A percentile compares a stretch with the other conserved stretches of the same genome.
These are phyloP conservation scores for Tuber melanosporum DNA, from an alignment of 495 filamentous ascomycete species.

Conservation along the genomic window DNA sequence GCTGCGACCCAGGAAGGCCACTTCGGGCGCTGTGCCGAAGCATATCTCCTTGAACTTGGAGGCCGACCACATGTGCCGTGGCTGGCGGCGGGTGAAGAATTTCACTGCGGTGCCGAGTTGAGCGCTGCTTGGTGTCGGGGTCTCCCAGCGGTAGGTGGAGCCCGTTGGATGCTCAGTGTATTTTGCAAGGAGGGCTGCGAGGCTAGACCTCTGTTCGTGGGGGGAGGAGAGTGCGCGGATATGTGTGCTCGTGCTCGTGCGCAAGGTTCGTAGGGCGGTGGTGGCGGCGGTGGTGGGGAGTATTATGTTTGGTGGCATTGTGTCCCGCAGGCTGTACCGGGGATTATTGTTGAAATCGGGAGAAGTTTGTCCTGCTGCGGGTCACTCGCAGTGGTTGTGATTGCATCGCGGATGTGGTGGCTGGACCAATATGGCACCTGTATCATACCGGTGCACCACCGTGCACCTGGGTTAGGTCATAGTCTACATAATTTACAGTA, in stretches of 20 bases:
- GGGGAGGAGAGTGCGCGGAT: neutral
- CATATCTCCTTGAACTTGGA: slow-evolving; percentile 63
- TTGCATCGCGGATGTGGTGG: neutral
- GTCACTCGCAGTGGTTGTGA: neutral
- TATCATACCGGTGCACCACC: too few species aligned
- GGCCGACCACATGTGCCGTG: slow-evolving; percentile 64
- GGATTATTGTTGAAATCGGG: neutral
- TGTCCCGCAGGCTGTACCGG: neutral
- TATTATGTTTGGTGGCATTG: neutral
- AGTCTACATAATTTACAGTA: neutral
- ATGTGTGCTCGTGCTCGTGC: neutral
- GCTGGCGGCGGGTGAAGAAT: slow-evolving; percentile 59
- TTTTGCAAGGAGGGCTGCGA: slow-evolving; percentile 1
- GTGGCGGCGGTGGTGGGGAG: neutral
- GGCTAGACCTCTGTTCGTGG: neutral
- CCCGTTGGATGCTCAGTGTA: slow-evolving; percentile 10
- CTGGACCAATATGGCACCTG: neutral
- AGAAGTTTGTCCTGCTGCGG: neutral
- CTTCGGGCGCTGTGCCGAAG: slow-evolving; percentile 54
- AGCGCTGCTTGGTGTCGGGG: slow-evolving; percentile 45
- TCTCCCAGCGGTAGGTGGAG: slow-evolving; percentile 41
- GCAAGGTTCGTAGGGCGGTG: neutral
- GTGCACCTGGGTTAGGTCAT: neutral
- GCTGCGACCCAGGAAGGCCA: slow-evolving; percentile 72
- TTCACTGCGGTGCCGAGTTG: slow-evolving; percentile 54